Conservation (phyloP, 331 rosid genomes). For the Dryas integrifolia region DNA sequence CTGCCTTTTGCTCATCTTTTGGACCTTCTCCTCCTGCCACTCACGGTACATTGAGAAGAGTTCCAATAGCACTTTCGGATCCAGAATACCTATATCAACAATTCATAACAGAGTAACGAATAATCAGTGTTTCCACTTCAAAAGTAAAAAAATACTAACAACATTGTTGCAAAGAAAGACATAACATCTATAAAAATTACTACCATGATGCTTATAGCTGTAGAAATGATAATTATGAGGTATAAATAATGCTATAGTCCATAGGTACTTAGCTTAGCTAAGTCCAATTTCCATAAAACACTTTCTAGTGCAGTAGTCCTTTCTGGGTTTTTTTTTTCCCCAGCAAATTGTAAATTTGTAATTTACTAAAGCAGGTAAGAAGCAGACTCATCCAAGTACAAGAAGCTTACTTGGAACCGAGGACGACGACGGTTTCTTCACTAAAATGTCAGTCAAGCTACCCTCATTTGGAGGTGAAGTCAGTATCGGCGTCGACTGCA, state of each 20-base stretch:
- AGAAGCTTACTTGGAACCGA: constrained; percentile 47
- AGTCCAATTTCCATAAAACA: neutral
- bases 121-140: neutral
- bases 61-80: constrained; percentile 79
- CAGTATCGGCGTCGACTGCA: constrained; percentile 77
- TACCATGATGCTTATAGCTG: neutral
- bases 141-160: constrained; percentile 12
- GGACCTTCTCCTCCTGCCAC: constrained; percentile 70
- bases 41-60: constrained; percentile 81
- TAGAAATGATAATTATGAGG: neutral
- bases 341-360: neutral
- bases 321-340: neutral
- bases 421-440: constrained; percentile 74
- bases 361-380: neutral
- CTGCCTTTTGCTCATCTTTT: constrained; percentile 70
- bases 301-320: neutral
- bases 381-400: no score
- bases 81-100: constrained; percentile 48
- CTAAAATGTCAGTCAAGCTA: constrained; percentile 82
- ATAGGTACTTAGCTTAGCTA: no score
- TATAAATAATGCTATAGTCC: no score
- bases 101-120: constrained; percentile 29
- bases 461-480: constrained; percentile 75
- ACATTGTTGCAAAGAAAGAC: constrained; percentile 1
- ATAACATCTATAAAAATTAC: neutral